Conservation (phyloP, 2,329 filamentous ascomycete genomes). For the Diplocarpon mali region DNA sequence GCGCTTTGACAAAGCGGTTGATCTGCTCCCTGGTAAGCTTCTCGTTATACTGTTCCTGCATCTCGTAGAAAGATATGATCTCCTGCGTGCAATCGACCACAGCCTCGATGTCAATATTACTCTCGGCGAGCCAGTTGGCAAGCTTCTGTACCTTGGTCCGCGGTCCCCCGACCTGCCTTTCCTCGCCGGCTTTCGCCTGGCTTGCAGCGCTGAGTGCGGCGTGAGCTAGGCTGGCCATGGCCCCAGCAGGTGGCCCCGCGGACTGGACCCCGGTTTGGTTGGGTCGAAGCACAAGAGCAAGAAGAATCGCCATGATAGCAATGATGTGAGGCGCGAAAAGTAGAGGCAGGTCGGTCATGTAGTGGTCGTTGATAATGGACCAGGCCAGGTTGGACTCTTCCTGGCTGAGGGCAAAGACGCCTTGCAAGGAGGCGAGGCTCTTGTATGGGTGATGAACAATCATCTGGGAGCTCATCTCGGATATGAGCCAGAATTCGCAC, state of each 20-base stretch:
- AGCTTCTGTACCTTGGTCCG: conserved; percentile 37
- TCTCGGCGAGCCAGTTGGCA: conserved; percentile 59
- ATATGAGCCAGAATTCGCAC: conserved; percentile 65
- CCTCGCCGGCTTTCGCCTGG: conserved; percentile 17
- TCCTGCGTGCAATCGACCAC: conserved; percentile 63
- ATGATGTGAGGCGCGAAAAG: conserved; percentile 59
- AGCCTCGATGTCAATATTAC: conserved; percentile 55
- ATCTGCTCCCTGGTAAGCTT: conserved; percentile 29
- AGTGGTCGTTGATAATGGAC: conserved; percentile 65
- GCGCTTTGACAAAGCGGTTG: conserved; percentile 29
- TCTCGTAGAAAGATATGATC: conserved; percentile 59
- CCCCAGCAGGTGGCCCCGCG: conserved; percentile 30
- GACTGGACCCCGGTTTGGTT: conserved; percentile 34
- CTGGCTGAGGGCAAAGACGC: conserved; percentile 45
- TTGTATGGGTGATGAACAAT: conserved; percentile 67
- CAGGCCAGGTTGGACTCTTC: conserved; percentile 57
- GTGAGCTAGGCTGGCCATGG: conserved; percentile 26
- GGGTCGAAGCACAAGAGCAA: conserved; percentile 56
- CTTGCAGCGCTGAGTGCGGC: conserved; percentile 24
- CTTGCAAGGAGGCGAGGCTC: conserved; percentile 50
- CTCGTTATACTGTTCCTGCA: conserved; percentile 29
- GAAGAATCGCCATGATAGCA: conserved; percentile 57
- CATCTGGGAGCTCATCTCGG: conserved; percentile 62
- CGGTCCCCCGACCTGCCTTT: conserved; percentile 15
- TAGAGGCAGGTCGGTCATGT: conserved; percentile 58